Percentiles rank a stretch among this genome's conserved stretches.
Evolutionary conservation across 768 basidiomycete genomes (phyloP).

Genomic region (Mycena kentingensis): DNA sequence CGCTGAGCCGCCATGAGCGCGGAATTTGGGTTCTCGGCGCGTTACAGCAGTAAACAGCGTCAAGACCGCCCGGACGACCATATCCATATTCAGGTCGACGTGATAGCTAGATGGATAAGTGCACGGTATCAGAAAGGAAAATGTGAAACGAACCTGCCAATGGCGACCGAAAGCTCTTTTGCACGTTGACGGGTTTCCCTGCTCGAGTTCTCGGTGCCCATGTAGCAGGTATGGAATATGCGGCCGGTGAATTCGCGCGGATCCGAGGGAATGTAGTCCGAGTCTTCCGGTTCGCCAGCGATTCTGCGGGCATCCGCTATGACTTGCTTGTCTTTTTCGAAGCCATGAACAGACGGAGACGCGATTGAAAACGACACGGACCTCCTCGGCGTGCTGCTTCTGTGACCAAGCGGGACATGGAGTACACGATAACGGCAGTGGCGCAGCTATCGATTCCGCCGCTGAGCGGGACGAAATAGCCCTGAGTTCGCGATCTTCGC

Average conservation of each 20-base stretch:
- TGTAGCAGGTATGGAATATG: constrained; percentile 97
- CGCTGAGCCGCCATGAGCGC: constrained; percentile 79
- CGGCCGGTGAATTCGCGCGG: constrained; percentile 82
- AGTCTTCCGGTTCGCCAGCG: constrained; percentile 78
- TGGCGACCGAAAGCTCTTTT: constrained; percentile 81
- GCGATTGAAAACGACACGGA: constrained; percentile 34
- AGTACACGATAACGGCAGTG: constrained; percentile 92
- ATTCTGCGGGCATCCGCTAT: constrained; percentile 91
- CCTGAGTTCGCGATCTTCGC: constrained; percentile 87
- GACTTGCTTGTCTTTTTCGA: constrained; percentile 69
- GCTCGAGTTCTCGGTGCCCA: constrained; percentile 98
- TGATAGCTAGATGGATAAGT: constrained; percentile 69
- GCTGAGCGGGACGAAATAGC: constrained; percentile 93
- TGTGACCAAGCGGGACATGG: constrained; percentile 91
- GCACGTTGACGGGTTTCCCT: constrained; percentile 83
- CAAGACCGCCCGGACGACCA: constrained; percentile 79
- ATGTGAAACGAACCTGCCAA: constrained; percentile 71
- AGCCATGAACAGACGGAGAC: constrained; percentile 2
- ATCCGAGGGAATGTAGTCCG: constrained; percentile 82
- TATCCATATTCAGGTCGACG: constrained; percentile 94
- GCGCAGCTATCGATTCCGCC: constrained; percentile 98
- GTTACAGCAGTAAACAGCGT: constrained; percentile 86
- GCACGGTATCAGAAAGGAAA: not conserved
- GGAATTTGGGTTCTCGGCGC: constrained; percentile 60
- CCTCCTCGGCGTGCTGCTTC: constrained; percentile 77